Percentiles rank a stretch among this genome's conserved stretches.
These are phyloP conservation scores for Platismatia glauca DNA, from an alignment of 495 filamentous ascomycete genomes.

Conservation along the genomic window DNA sequence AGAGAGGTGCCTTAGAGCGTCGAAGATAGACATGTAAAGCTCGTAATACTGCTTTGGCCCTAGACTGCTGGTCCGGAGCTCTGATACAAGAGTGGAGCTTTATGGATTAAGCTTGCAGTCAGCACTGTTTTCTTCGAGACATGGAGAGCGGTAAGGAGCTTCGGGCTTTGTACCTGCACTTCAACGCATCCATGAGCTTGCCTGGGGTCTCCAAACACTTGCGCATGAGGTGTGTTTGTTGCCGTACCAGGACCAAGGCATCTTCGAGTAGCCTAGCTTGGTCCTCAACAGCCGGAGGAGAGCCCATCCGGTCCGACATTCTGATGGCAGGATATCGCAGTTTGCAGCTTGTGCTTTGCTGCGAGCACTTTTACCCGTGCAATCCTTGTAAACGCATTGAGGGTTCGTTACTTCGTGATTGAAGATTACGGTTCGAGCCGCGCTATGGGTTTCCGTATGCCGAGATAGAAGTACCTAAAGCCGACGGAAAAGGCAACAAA, in stretches of 20 bases:
- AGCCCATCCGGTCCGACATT: slow-evolving; percentile 52
- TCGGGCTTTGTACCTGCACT: slow-evolving; percentile 68
- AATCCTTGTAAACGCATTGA: background rate
- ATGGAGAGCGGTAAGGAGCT: background rate
- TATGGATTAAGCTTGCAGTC: slow-evolving; percentile 6
- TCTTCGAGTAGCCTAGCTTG: slow-evolving; percentile 92
- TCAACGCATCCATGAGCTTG: slow-evolving; percentile 99
- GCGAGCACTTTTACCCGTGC: background rate
- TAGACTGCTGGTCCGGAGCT: slow-evolving; percentile 88
- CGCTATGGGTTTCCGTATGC: background rate
- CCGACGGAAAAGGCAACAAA: background rate
- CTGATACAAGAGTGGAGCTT: slow-evolving; percentile 94
- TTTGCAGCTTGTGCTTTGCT: slow-evolving; percentile 3
- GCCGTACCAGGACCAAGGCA: slow-evolving; percentile 89
- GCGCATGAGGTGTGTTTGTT: slow-evolving; percentile 93
- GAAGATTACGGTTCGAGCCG: background rate
- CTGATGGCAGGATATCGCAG: slow-evolving; percentile 20
- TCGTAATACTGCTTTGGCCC: slow-evolving; percentile 99
- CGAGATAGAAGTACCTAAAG: background rate
- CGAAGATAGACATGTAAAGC: slow-evolving; percentile 98
- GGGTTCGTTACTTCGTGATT: background rate
- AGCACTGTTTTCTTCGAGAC: slow-evolving; percentile 1
- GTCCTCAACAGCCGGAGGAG: slow-evolving; percentile 70
- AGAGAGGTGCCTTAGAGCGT: slow-evolving; percentile 92
- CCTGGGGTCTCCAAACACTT: slow-evolving; percentile 94